A percentile compares a stretch with the other conserved stretches of the same genome.
Conservation (phyloP, 495 filamentous ascomycete species). For the Lindgomyces ingoldianus region DNA sequence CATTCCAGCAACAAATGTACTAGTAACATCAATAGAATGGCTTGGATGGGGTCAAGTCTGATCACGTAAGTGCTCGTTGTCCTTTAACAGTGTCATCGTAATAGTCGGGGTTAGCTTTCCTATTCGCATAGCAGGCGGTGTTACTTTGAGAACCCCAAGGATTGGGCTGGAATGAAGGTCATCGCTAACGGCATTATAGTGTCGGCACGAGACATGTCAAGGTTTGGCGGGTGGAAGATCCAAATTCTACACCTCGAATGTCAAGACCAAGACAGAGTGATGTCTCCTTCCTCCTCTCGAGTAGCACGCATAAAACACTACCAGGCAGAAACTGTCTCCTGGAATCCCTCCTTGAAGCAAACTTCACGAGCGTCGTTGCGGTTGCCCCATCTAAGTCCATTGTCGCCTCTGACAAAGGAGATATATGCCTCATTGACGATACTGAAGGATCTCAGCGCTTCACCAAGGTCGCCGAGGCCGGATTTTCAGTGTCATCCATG, state of each 20-base stretch:
- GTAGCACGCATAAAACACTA: conserved; percentile 45
- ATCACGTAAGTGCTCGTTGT: conserved; percentile 70
- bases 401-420: conserved; percentile 70
- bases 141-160: too few species aligned
- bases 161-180: too few species aligned
- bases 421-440: conserved; percentile 81
- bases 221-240: conserved; percentile 81
- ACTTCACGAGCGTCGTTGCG: conserved; percentile 75
- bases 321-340: conserved; percentile 69
- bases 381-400: conserved; percentile 66
- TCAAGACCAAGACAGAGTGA: conserved; percentile 51
- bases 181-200: conserved; percentile 47
- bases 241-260: conserved; percentile 48
- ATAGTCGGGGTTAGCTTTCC: too few species aligned
- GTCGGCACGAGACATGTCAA: conserved; percentile 90
- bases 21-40: conserved; percentile 74
- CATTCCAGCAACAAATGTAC: conserved; percentile 96
- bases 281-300: conserved; percentile 48
- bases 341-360: conserved; percentile 73
- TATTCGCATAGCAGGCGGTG: too few species aligned
- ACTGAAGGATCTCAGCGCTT: conserved; percentile 69
- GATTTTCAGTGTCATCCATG: conserved; percentile 61
- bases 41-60: conserved; percentile 77
- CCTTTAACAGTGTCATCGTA: too few species aligned
- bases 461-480: conserved; percentile 59